Conservation (phyloP, 1,139 yeast species). For the Lodderomyces elongisporus region DNA sequence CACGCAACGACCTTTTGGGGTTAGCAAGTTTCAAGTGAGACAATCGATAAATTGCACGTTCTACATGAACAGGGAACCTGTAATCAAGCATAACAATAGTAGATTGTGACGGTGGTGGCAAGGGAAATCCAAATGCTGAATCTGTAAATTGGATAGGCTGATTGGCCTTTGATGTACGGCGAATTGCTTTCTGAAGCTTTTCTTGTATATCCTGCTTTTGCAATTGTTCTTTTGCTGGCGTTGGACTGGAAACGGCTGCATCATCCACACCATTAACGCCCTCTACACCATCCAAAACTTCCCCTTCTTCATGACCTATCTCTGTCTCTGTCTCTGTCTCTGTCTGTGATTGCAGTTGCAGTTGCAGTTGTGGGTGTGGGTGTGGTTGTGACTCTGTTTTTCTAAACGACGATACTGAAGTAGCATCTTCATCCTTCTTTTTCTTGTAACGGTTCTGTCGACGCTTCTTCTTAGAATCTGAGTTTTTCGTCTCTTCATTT, state of each 20-base stretch:
- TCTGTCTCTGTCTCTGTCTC: no score
- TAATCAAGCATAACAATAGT: slow-evolving; percentile 76
- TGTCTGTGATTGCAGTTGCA: slow-evolving; percentile 3
- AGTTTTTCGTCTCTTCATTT: no score
- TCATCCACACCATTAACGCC: slow-evolving; percentile 7
- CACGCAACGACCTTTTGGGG: slow-evolving; percentile 83
- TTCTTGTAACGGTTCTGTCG: not conserved
- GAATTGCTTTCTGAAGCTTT: slow-evolving; percentile 40
- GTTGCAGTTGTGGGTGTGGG: not conserved
- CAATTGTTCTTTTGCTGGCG: slow-evolving; percentile 4
- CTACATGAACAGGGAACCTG: slow-evolving; percentile 90
- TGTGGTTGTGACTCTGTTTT: not conserved
- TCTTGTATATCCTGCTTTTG: slow-evolving; percentile 41
- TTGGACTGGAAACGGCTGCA: slow-evolving; percentile 8
- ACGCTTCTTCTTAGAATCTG: no score
- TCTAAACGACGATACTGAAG: not conserved
- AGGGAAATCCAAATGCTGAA: slow-evolving; percentile 80
- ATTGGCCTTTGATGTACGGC: slow-evolving; percentile 45
- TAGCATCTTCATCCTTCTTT: not conserved
- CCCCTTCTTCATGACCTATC: not conserved
- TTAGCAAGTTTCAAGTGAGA: slow-evolving; percentile 92
- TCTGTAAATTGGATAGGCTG: slow-evolving; percentile 76
- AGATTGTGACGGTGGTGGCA: slow-evolving; percentile 73
- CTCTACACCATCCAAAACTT: no score
- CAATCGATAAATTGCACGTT: slow-evolving; percentile 87